Conservation (phyloP, 345 rosid species). For the Firmiana major region DNA sequence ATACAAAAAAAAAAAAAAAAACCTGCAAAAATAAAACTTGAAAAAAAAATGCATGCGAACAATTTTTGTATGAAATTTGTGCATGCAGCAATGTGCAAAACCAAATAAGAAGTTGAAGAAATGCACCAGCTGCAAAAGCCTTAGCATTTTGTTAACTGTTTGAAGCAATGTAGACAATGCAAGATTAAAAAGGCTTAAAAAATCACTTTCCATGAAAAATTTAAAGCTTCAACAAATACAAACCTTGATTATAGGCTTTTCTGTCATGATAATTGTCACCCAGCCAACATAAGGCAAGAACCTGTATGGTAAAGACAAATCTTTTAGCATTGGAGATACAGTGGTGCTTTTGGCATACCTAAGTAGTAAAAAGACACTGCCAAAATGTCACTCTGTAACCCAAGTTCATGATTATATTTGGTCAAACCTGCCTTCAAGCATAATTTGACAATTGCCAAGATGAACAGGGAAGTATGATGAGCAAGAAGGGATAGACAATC, state of each 20-base stretch:
- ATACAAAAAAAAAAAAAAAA: too few relatives aligned
- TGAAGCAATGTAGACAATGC: neutral
- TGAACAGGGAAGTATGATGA: neutral
- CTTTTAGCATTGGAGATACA: neutral
- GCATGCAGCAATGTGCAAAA: neutral
- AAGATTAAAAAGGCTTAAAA: neutral
- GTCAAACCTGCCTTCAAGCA: neutral
- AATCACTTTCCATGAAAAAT: neutral
- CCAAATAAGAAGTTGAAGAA: neutral
- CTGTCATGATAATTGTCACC: slow-evolving; percentile 73
- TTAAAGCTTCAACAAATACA: slow-evolving; percentile 3
- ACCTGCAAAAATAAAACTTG: too few relatives aligned
- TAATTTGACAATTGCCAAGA: neutral
- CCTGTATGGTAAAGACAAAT: slow-evolving; percentile 29
- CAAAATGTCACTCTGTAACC: neutral
- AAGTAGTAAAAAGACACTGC: neutral
- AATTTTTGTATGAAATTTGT: neutral
- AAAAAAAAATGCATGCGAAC: too few relatives aligned
- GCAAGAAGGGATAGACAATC: neutral
- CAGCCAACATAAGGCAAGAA: slow-evolving; percentile 80
- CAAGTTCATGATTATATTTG: neutral
- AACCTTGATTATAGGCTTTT: slow-evolving; percentile 78
- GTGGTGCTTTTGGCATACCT: neutral
- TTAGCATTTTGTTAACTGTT: neutral
- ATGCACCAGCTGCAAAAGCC: neutral